Evolutionary conservation across 2,329 filamentous ascomycete genomes (phyloP).

Genomic region (Lasiodiplodia sp.): DNA sequence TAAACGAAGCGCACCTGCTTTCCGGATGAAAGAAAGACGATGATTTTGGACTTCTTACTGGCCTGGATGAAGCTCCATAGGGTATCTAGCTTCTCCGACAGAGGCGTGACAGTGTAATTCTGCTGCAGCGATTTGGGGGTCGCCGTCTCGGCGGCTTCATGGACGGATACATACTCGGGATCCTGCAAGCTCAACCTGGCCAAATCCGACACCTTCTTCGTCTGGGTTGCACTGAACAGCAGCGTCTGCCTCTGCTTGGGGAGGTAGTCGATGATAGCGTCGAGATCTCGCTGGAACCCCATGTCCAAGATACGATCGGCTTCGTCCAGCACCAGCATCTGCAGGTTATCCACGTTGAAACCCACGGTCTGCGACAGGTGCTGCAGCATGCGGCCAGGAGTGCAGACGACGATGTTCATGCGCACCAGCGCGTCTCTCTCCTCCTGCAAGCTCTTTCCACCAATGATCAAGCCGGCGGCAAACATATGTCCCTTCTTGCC

Average conservation of each 20-base stretch:
- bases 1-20: slow-evolving; percentile 98
- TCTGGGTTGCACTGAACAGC: slow-evolving; percentile 96
- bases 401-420: slow-evolving; percentile 98
- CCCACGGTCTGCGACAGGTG: slow-evolving; percentile 93
- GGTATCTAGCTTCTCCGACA: slow-evolving; percentile 89
- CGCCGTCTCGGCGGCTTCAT: slow-evolving; percentile 79
- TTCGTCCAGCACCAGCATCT: slow-evolving; percentile 93
- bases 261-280: slow-evolving; percentile 91
- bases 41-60: slow-evolving; percentile 91
- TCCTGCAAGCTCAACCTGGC: slow-evolving; percentile 87
- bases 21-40: slow-evolving; percentile 93
- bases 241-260: slow-evolving; percentile 87
- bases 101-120: slow-evolving; percentile 85
- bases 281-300: slow-evolving; percentile 90
- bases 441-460: slow-evolving; percentile 88
- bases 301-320: slow-evolving; percentile 97
- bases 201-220: slow-evolving; percentile 90
- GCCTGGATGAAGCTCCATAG: slow-evolving; percentile 91
- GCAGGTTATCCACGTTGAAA: slow-evolving; percentile 87
- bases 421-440: slow-evolving; percentile 82
- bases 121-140: slow-evolving; percentile 88
- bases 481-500: slow-evolving; percentile 84
- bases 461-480: slow-evolving; percentile 91
- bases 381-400: slow-evolving; percentile 92
- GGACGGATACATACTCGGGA: slow-evolving; percentile 93